These are phyloP conservation scores for Aspergillus sp. DNA, from an alignment of 2,329 filamentous ascomycete genomes.

Conservation along the genomic window DNA sequence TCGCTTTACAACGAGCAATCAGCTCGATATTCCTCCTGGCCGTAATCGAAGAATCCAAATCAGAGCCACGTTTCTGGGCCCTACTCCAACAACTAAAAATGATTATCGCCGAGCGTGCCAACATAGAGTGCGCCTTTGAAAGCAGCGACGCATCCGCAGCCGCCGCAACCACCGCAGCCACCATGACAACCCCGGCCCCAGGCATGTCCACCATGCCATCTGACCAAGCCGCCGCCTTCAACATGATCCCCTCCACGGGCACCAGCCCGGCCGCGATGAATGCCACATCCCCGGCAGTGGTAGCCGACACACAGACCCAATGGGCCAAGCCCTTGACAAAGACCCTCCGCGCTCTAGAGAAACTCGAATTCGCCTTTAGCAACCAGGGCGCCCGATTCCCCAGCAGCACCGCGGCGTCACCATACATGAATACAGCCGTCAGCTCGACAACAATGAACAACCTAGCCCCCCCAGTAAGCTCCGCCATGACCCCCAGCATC, in stretches of 20 bases:
- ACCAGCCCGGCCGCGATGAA: constrained; percentile 20
- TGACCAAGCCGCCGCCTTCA: constrained; percentile 8
- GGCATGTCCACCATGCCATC: not conserved
- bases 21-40: constrained; percentile 45
- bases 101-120: constrained; percentile 41
- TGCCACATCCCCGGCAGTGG: constrained; percentile 21
- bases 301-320: constrained; percentile 35
- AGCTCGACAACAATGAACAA: constrained; percentile 10
- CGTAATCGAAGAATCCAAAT: constrained; percentile 41
- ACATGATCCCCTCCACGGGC: constrained; percentile 21
- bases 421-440: constrained; percentile 14
- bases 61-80: constrained; percentile 33
- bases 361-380: constrained; percentile 38
- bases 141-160: constrained; percentile 8
- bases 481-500: constrained; percentile 28
- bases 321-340: constrained; percentile 45
- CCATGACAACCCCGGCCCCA: constrained; percentile 14
- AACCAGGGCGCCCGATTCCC: constrained; percentile 16
- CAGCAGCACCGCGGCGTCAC: constrained; percentile 11
- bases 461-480: constrained; percentile 11
- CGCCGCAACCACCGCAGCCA: constrained; percentile 6
- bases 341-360: constrained; percentile 41
- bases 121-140: constrained; percentile 26
- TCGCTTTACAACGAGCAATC: constrained; percentile 43
- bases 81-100: constrained; percentile 38